Percentiles rank a stretch among this genome's conserved stretches.
Conservation (phyloP, 2,329 filamentous ascomycete species). For the Aspergillus calidoustus region DNA sequence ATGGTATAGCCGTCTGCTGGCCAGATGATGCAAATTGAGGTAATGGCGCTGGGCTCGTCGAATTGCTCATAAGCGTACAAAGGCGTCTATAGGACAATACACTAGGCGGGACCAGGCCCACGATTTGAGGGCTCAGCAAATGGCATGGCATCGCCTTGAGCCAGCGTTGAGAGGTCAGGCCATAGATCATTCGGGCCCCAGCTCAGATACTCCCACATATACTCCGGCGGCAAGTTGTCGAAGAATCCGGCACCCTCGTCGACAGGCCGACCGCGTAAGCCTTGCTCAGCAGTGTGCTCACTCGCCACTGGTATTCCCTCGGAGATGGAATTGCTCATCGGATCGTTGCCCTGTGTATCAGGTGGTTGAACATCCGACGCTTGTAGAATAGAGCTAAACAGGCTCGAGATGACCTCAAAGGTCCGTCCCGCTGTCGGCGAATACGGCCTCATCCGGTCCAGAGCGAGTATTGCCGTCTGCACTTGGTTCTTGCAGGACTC, state of each 20-base stretch:
- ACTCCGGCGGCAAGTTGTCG: neutral
- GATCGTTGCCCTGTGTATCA: neutral
- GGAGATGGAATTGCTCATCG: neutral
- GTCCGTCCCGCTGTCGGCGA: neutral
- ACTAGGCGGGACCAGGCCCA: too few species aligned
- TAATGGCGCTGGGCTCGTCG: too few species aligned
- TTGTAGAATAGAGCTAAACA: neutral
- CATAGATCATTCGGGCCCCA: neutral
- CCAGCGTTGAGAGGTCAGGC: neutral
- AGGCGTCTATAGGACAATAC: too few species aligned
- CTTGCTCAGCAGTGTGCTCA: neutral
- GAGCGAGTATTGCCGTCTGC: neutral
- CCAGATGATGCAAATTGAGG: too few species aligned
- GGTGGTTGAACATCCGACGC: too few species aligned
- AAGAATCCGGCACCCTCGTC: neutral
- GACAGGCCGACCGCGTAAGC: neutral
- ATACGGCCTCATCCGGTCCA: neutral
- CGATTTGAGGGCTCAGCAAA: too few species aligned
- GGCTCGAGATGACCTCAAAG: neutral
- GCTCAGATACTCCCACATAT: slow-evolving; percentile 3
- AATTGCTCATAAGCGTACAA: too few species aligned
- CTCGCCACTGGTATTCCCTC: neutral
- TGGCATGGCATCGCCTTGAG: neutral
- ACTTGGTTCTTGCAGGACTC: neutral
- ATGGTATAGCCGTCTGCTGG: too few species aligned